These are phyloP conservation scores for Syncephalastrum sp. DNA, from an alignment of 371 early-diverging fungal genomes.

Conservation along the genomic window DNA sequence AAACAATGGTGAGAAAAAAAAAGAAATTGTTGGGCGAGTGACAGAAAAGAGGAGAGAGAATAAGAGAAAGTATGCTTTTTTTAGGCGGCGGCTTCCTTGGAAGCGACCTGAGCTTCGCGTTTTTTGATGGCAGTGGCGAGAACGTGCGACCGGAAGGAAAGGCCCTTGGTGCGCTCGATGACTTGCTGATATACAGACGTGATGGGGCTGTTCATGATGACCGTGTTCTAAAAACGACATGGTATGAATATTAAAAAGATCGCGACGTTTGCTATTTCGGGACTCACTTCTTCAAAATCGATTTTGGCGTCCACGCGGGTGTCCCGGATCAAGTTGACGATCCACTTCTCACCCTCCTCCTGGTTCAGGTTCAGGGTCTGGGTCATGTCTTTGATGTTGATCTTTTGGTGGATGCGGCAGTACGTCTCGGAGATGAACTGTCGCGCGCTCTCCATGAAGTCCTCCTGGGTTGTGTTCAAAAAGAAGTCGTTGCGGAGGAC, in stretches of 20 bases:
- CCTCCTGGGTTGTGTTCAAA: conserved; percentile 76
- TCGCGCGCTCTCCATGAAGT: conserved; percentile 91
- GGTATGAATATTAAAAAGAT: conserved; percentile 3
- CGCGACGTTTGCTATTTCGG: background rate
- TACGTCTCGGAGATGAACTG: conserved; percentile 93
- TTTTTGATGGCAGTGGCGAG: conserved; percentile 89
- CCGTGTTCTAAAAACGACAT: conserved; percentile 64
- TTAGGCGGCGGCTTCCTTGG: conserved; percentile 19
- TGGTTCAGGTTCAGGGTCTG: conserved; percentile 81
- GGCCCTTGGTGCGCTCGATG: conserved; percentile 89
- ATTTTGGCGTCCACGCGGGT: conserved; percentile 96
- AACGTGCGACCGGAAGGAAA: conserved; percentile 87
- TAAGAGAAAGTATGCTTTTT: background rate
- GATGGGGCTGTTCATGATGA: conserved; percentile 85
- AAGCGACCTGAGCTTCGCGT: conserved; percentile 62
- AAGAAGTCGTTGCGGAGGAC: conserved; percentile 89
- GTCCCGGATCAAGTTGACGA: conserved; percentile 93
- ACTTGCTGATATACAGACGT: conserved; percentile 91
- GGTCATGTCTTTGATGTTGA: conserved; percentile 84
- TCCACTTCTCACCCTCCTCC: conserved; percentile 96
- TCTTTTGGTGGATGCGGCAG: conserved; percentile 92
- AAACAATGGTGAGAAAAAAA: too few species aligned
- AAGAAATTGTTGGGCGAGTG: too few species aligned
- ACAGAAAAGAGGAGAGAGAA: too few species aligned
- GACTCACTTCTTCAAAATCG: conserved; percentile 77